phyloP scores from a whole-genome alignment of 176 grass and related monocot species.

The Oryza glumipatula region DNA sequence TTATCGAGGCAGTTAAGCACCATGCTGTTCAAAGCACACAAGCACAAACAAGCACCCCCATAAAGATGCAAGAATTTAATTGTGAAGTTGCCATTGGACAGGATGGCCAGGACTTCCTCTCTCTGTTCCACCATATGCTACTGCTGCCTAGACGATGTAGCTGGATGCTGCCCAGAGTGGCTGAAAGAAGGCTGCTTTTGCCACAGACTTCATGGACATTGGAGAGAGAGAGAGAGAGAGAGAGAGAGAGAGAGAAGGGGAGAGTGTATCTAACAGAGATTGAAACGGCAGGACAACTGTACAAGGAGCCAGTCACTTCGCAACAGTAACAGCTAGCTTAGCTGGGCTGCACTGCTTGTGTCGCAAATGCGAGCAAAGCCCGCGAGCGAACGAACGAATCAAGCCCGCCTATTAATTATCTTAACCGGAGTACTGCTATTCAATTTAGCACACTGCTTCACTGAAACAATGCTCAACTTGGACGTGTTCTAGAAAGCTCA shows the following conservation, averaged over 20 bases:
- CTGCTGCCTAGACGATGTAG: slow-evolving; percentile 21
- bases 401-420: slow-evolving; percentile 4
- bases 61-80: slow-evolving; percentile 46
- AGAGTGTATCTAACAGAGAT: slow-evolving; percentile 41
- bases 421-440: neutral
- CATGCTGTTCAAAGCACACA: slow-evolving; percentile 38
- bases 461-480: neutral
- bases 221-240: slow-evolving; percentile 2
- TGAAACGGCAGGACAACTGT: slow-evolving; percentile 55
- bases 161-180: slow-evolving; percentile 43
- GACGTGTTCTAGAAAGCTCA: neutral
- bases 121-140: neutral
- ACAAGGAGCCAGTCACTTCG: slow-evolving; percentile 56
- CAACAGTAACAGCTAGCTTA: slow-evolving; percentile 36
- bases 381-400: neutral
- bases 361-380: slow-evolving; percentile 35
- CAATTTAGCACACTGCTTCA: neutral
- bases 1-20: slow-evolving; percentile 41
- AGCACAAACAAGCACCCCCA: slow-evolving; percentile 9
- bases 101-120: slow-evolving; percentile 12
- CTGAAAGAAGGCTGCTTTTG: slow-evolving; percentile 55
- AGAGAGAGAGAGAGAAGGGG: neutral
- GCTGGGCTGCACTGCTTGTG: slow-evolving; percentile 46
- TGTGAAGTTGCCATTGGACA: slow-evolving; percentile 48
- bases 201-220: slow-evolving; percentile 47